Conservation (phyloP, 306 rosid genomes). For the Styphnolobium japonicum region DNA sequence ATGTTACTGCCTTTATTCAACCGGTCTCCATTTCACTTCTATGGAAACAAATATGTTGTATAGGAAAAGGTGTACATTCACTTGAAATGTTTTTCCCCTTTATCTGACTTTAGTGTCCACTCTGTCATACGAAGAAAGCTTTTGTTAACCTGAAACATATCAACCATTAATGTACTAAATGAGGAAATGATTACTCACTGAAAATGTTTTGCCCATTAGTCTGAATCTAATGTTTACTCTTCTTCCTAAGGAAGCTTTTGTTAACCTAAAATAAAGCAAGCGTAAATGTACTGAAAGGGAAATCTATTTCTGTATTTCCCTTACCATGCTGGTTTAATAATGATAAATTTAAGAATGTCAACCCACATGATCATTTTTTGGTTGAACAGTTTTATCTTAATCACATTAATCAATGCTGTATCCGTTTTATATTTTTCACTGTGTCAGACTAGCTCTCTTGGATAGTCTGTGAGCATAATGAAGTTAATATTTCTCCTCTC, state of each 20-base stretch:
- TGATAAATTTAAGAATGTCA: not conserved
- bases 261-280: not conserved
- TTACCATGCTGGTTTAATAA: not conserved
- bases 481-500: slow-evolving; percentile 27
- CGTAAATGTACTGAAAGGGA: not conserved
- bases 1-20: not conserved
- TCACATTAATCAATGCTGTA: not conserved
- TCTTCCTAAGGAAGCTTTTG: not conserved
- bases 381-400: not conserved
- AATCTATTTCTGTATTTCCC: not conserved
- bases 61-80: not conserved
- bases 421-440: not conserved
- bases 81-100: not conserved
- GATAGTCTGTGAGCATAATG: slow-evolving; percentile 7
- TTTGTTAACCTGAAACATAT: not conserved
- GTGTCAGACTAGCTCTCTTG: not conserved
- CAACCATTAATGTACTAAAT: not conserved
- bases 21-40: not conserved
- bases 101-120: not conserved
- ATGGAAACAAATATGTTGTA: too few species aligned
- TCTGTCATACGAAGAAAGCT: not conserved
- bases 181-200: not conserved
- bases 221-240: not conserved
- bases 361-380: not conserved
- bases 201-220: not conserved